Evolutionary conservation across 176 grass and related monocot genomes (phyloP), one percentile per base, ranked within the genome.

Genomic region (Zoysia pacifica): DNA sequence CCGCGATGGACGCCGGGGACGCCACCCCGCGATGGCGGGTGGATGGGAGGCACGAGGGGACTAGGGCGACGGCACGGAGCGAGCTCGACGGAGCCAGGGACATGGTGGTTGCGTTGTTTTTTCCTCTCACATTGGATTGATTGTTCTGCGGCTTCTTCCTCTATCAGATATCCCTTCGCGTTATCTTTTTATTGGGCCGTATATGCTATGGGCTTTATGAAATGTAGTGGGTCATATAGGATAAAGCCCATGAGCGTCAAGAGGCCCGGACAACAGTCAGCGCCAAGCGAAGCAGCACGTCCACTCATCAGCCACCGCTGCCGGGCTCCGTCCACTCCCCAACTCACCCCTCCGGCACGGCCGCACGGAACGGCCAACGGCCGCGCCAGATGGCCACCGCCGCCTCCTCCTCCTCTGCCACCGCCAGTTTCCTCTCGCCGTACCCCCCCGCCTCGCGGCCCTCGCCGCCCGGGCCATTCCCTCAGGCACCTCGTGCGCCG

Each of bases 381-480:
- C 6, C 59, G n/a, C 35, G 38, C 43, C 78, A 75, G 2, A 89
- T 89, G 87, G 81, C 86, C 69, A 65, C 81, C 75, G 38, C 54
- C 54, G 54, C 54, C 54, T 5, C 69, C 79, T 8, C 79, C 48
- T 56, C 85, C 75, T 43, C 80, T 11, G 52, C 86, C 69, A 12
- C 59, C 6, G 83, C 83, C 44, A 78, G 78, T 78, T 89, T 86
- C 78, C 78, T 89, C 87, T 69, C 83, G 67, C 49, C 82, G 50
- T 58, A 51, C 48, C 51, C 82, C 10, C 65, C 28, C n/a, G 28
- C 28, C 28, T 28, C 0, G 28, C 28, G 28, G 28, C 11, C 76
- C 67, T 10, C 74, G 53, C 67, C 72, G 63, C 39, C 46, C 58
- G 72, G 79, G 87, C 46, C 87, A 89, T 73, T 86, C 49, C 83